Evolutionary conservation across 164 flowering plant species (phyloP).

Genomic region (Berberis vulgaris): DNA sequence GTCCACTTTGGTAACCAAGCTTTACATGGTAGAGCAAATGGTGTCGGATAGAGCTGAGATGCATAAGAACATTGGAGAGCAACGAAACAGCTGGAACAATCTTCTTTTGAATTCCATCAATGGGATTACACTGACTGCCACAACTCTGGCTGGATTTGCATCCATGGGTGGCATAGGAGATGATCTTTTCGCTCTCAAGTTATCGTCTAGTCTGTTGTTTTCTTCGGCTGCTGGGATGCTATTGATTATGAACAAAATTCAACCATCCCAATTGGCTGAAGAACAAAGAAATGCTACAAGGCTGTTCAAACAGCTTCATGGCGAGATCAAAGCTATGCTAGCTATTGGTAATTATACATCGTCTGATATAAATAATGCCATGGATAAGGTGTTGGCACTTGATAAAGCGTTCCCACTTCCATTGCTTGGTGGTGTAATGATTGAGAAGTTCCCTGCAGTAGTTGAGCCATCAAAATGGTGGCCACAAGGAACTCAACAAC

Average conservation of each 20-base stretch:
- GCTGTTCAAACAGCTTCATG: conserved; percentile 41
- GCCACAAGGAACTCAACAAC: conserved; percentile 10
- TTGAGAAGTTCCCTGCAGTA: conserved; percentile 38
- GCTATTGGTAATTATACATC: conserved; percentile 19
- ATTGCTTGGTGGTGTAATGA: conserved; percentile 33
- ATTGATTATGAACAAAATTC: conserved; percentile 51
- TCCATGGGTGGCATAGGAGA: conserved; percentile 13
- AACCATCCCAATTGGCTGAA: conserved; percentile 69
- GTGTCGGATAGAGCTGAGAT: conserved; percentile 37
- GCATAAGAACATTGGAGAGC: conserved; percentile 40
- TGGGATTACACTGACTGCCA: conserved; percentile 32
- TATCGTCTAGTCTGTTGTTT: conserved; percentile 35
- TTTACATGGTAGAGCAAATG: conserved; percentile 30
- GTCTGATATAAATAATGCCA: conserved; percentile 33
- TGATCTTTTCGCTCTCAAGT: conserved; percentile 28
- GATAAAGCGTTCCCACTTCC: conserved; percentile 55
- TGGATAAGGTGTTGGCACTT: conserved; percentile 34
- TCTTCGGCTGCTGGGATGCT: conserved; percentile 49
- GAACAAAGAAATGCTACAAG: conserved; percentile 60
- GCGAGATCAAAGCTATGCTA: conserved; percentile 28
- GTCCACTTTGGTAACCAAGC: conserved; percentile 17
- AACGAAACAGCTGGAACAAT: conserved; percentile 41
- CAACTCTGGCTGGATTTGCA: conserved; percentile 37
- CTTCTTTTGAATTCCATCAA: conserved; percentile 37
- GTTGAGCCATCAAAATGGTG: conserved; percentile 45